A percentile compares a stretch with the other conserved stretches of the same genome.
Conservation (phyloP, 106 monocot species). For the Dioscorea zingiberensis region DNA sequence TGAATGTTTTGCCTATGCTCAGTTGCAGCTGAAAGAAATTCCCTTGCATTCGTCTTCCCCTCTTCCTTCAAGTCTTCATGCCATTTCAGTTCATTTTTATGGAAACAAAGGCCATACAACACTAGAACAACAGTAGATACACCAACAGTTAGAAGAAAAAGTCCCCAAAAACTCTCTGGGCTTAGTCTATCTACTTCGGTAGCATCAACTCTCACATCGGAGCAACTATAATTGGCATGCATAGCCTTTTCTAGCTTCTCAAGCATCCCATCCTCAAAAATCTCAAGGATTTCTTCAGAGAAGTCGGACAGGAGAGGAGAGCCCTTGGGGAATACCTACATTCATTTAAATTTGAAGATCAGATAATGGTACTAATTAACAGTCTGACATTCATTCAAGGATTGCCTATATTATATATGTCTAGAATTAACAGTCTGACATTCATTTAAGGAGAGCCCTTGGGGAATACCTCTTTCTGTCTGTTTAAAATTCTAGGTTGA, state of each 20-base stretch:
- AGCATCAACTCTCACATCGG: not conserved
- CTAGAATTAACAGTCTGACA: too few relatives aligned
- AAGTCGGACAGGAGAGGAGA: slow-evolving; percentile 5
- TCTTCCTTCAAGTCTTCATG: too few relatives aligned
- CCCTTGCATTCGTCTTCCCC: too few relatives aligned
- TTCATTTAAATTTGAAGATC: too few relatives aligned
- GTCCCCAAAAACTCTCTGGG: slow-evolving; percentile 9
- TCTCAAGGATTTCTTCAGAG: slow-evolving; percentile 1
- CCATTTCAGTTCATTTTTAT: not conserved
- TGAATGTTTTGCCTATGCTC: too few relatives aligned
- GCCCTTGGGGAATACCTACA: slow-evolving; percentile 9
- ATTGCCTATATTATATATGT: too few relatives aligned
- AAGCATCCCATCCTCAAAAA: slow-evolving; percentile 2
- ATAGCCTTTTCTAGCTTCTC: slow-evolving; percentile 11
- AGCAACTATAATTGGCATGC: slow-evolving; percentile 2
- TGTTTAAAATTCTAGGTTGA: too few relatives aligned
- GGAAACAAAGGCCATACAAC: not conserved
- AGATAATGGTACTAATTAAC: too few relatives aligned
- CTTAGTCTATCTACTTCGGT: not conserved
- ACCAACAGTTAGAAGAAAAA: not conserved
- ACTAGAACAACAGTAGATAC: not conserved
- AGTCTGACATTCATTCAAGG: too few relatives aligned
- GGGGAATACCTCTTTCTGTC: too few relatives aligned
- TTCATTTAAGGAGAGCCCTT: too few relatives aligned
- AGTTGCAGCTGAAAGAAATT: too few relatives aligned